Base-by-base conservation (phyloP, 148 eudicot genomes). In the Spergularia bocconei region DNA sequence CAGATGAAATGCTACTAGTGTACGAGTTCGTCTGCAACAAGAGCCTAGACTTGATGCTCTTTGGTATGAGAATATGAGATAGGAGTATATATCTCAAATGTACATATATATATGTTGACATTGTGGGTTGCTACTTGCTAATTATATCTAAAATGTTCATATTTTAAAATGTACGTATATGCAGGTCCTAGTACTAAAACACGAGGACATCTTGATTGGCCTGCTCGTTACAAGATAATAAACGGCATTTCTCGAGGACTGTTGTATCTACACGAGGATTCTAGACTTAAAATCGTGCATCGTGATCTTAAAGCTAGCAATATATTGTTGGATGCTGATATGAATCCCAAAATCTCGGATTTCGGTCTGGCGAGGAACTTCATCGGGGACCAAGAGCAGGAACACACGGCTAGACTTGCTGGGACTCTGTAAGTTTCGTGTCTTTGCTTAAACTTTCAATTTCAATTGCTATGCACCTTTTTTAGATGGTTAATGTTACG, bases 291-390 rank as follows among this genome's bases (percentile, higher is more conserved):
- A 13, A 79, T 82, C 5, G 36, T 79, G 19, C 85, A 79, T 39
- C 74, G 82, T 5, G 85, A 82, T 75, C 77, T 82, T 5, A 79
- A 82, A 63, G 74, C 85, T 20, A 72, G 77, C 41, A 83, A 83
- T 67, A 59, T 79, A 38, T 38, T 83, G 14, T 12, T 83, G 36
- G 85, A 83, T 19, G 78, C 39, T 4, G 72, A 76, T n/a, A 79
- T 83, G 82, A 79, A 73, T 50, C 78, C 85, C 4, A 83, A 79
- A 57, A 76, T 79, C 14, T 62, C 82, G 9, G 82, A 79, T 60
- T 83, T 79, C 69, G 82, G 85, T 25, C 15, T 61, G 9, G 85
- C 82, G 20, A 82, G 77, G 23, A 25, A 20, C 39, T 79, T 79
- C 47, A 50, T 51, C 16, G 53, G 60, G 19, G 70, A 79, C 66